Evolutionary conservation across 1,284 basidiomycete genomes (phyloP).

Genomic region (Rhizoctonia solani): DNA sequence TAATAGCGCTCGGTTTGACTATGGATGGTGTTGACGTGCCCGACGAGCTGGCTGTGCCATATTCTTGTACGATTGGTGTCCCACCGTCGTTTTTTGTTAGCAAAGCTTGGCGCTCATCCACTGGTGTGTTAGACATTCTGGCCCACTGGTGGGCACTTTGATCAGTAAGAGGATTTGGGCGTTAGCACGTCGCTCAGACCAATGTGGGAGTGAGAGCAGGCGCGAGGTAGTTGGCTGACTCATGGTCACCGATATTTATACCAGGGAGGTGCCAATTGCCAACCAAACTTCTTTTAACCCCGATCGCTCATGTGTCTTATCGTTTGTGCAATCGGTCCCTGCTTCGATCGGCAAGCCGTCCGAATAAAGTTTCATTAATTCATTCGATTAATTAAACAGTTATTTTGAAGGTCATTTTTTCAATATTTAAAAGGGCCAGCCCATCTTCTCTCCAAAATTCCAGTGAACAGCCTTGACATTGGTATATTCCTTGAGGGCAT

Average conservation of each 20-base stretch:
- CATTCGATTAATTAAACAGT: not conserved
- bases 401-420: not conserved
- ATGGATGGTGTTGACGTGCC: conserved; percentile 21
- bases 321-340: no score
- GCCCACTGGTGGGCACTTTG: not conserved
- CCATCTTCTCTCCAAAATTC: conserved; percentile 74
- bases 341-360: no score
- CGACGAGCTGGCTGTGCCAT: conserved; percentile 20
- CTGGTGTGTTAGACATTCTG: conserved; percentile 2
- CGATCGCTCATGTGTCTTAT: no score
- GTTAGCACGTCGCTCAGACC: no score
- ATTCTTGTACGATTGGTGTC: conserved; percentile 1
- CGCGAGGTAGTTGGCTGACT: not conserved
- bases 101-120: conserved; percentile 19
- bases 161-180: no score
- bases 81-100: not conserved
- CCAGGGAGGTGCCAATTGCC: not conserved
- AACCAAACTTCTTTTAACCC: not conserved
- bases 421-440: conserved; percentile 68
- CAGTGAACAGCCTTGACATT: conserved; percentile 87
- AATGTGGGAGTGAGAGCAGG: conserved; percentile 6
- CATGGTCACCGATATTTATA: not conserved
- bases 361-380: not conserved
- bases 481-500: conserved; percentile 82
- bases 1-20: conserved; percentile 7